Evolutionary conservation across 192 early-diverging fungal species (phyloP).

Genomic region (Funneliformis geosporum): DNA sequence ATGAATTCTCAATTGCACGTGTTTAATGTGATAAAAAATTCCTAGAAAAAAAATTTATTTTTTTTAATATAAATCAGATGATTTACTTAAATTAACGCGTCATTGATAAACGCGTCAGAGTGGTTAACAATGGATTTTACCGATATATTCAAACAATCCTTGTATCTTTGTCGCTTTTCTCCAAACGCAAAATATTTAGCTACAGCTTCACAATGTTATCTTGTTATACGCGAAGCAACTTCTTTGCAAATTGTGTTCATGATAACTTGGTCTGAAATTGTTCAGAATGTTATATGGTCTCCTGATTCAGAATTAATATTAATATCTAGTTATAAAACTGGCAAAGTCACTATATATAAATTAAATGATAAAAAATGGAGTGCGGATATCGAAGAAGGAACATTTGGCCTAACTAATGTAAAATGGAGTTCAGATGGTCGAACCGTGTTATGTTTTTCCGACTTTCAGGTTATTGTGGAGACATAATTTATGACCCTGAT

Average conservation of each 20-base stretch:
- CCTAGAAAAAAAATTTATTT: too few species aligned
- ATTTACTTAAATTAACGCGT: too few species aligned
- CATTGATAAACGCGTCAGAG: too few species aligned
- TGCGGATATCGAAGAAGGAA: slow-evolving; percentile 53
- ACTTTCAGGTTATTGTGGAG: slow-evolving; percentile 26
- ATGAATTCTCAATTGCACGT: too few species aligned
- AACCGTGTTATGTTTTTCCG: slow-evolving; percentile 18
- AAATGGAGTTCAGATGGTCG: slow-evolving; percentile 24
- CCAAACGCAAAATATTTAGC: slow-evolving; percentile 68
- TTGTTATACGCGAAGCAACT: slow-evolving; percentile 70
- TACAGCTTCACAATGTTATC: slow-evolving; percentile 60
- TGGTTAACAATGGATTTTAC: slow-evolving; percentile 59
- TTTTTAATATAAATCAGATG: too few species aligned
- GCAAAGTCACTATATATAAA: slow-evolving; percentile 56
- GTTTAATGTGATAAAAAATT: too few species aligned
- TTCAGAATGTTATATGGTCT: slow-evolving; percentile 63
- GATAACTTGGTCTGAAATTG: slow-evolving; percentile 8
- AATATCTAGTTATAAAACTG: slow-evolving; percentile 49
- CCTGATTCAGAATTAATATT: slow-evolving; percentile 63
- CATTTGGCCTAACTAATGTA: slow-evolving; percentile 43
- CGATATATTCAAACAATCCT: slow-evolving; percentile 66
- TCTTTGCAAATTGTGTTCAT: slow-evolving; percentile 63
- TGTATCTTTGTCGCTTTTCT: slow-evolving; percentile 58
- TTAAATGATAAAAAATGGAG: slow-evolving; percentile 62
- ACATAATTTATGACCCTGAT: too few species aligned